A percentile compares a stretch with the other conserved stretches of the same genome.
phyloP scores from a whole-genome alignment of 2,329 filamentous ascomycete species.

The Myriosclerotinia duriaeana region DNA sequence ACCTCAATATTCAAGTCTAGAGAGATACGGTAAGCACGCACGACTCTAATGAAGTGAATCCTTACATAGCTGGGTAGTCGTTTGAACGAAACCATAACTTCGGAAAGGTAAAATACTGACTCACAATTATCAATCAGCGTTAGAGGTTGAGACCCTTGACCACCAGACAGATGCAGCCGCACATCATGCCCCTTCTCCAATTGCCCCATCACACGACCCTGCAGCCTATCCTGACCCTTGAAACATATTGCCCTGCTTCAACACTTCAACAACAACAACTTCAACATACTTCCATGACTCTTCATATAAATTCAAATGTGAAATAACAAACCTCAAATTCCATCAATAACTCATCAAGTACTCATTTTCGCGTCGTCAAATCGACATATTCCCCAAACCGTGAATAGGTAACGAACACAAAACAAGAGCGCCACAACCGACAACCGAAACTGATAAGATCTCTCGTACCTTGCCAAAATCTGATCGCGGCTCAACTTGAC shows the following conservation, averaged over 20 bases:
- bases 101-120: neutral
- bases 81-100: neutral
- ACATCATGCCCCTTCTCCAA: neutral
- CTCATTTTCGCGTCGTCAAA: neutral
- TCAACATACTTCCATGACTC: neutral
- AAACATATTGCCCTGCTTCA: neutral
- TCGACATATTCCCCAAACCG: neutral
- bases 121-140: neutral
- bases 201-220: slow-evolving; percentile 12
- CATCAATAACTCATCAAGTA: too few relatives aligned
- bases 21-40: neutral
- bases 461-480: neutral
- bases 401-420: neutral
- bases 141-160: neutral
- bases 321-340: neutral
- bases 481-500: neutral
- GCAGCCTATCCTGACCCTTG: neutral
- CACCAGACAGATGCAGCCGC: neutral
- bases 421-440: neutral
- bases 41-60: neutral
- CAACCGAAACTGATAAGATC: slow-evolving; percentile 1
- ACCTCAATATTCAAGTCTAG: neutral
- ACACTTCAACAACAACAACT: neutral
- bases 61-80: neutral
- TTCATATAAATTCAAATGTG: neutral